phyloP scores from a whole-genome alignment of 768 basidiomycete species.

The Leucocoprinus birnbaumii region DNA sequence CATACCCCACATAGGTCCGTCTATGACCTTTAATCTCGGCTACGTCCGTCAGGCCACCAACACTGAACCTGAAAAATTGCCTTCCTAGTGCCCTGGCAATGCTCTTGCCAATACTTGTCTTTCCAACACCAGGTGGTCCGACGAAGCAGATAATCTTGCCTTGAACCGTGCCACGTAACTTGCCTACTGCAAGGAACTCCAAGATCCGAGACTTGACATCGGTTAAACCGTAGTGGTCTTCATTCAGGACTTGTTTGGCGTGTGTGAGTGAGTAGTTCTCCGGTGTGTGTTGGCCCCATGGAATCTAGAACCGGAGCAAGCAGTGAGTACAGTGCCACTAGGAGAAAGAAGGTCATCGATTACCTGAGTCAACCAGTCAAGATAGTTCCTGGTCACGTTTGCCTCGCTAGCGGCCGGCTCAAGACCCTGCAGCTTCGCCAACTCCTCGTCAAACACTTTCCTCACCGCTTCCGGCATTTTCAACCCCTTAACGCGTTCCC shows the following conservation, averaged over 20 bases:
- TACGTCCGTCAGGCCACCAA: slow-evolving; percentile 95
- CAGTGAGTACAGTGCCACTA: slow-evolving; percentile 5
- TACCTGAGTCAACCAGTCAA: slow-evolving; percentile 89
- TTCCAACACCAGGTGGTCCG: slow-evolving; percentile 97
- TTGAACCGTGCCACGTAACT: slow-evolving; percentile 89
- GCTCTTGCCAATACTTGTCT: slow-evolving; percentile 94
- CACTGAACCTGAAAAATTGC: slow-evolving; percentile 95
- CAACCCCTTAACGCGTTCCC: slow-evolving; percentile 72
- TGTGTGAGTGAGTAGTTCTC: slow-evolving; percentile 90
- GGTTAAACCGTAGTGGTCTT: slow-evolving; percentile 90
- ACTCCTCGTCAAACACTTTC: slow-evolving; percentile 96
- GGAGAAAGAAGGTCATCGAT: slow-evolving; percentile 11
- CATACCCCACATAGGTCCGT: slow-evolving; percentile 92
- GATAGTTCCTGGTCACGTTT: slow-evolving; percentile 91
- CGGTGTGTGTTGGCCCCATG: slow-evolving; percentile 93
- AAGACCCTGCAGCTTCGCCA: slow-evolving; percentile 84
- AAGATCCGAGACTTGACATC: slow-evolving; percentile 93
- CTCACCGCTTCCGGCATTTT: slow-evolving; percentile 89
- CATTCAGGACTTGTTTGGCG: slow-evolving; percentile 83
- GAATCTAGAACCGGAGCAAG: slow-evolving; percentile 46
- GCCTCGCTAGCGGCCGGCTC: slow-evolving; percentile 92
- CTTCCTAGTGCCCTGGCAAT: slow-evolving; percentile 89
- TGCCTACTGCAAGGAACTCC: slow-evolving; percentile 95
- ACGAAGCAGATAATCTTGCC: slow-evolving; percentile 98
- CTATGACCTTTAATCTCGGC: slow-evolving; percentile 99